Base-by-base conservation (phyloP, 2,329 filamentous ascomycete genomes). In the Aspergillus brasiliensis region DNA sequence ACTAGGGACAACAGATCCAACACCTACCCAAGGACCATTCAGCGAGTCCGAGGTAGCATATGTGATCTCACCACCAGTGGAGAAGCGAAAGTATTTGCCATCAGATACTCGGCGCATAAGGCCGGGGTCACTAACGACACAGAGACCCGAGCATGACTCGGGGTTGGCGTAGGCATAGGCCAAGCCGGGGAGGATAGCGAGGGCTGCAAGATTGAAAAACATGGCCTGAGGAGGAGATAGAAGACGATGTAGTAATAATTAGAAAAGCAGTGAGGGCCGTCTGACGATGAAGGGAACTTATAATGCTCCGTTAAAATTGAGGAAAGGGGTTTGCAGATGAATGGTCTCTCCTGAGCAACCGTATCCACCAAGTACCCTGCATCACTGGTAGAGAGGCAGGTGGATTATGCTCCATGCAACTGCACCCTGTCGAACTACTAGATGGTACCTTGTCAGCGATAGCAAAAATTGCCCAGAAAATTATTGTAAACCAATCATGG, bases 1-100 rank as follows among this genome's bases (percentile, higher is more conserved):
- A 17, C 58, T 64, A 0, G 79, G 76, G 10, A 85, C 71, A 37
- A 80, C 78, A 8, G 78, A 78, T 17, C 82, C 81, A 51, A 79
- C 69, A 55, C 76, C 76, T 1, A 73, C 79, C 83, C 83, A 85
- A 10, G 83, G 82, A 0, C 82, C 83, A 5, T 71, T 70, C 34
- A 85, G 74, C 2, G 73, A 69, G 0, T 78, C 74, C 2, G 83
- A 77, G 15, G 76, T 80, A 51, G 81, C 78, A 51, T 83, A 79
- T 0, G 79, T 75, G 31, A 85, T 81, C 54, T 78, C 75, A 27
- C 79, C 78, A 23, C 81, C 81, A 0, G 83, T 84, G 1, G 81
- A 82, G 65, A 84, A 84, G 8, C 82, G 80, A 67, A 80, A 84
- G 69, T 85, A 85, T 0, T 66, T 80, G n/a, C 81, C 78, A 66